Base-by-base conservation (phyloP, 140 eudicot species). In the Stevia rebaudiana region DNA sequence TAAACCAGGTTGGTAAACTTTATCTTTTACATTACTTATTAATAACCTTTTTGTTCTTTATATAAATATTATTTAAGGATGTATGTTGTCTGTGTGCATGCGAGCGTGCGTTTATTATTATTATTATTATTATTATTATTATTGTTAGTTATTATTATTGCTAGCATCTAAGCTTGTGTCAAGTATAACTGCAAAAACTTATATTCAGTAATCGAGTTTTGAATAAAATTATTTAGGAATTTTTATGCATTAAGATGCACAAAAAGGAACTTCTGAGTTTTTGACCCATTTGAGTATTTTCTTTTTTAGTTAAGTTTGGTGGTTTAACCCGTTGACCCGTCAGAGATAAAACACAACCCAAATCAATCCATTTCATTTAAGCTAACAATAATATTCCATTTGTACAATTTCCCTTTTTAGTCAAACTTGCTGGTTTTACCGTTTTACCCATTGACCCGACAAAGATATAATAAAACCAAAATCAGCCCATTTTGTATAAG, bases 1-100 rank as follows among this genome's bases (percentile, higher is more conserved):
- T 91, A 61, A 91, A 91, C 71, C 98, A 91, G 86, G 98, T 90
- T 75, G 16, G 31, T 19, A 71, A 28, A 50, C 61, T 55, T 30
- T 23, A 5, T 41, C 31, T 35, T 49, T 21, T 56, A 8, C 63
- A 44, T 11, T 52, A 49, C 4, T 53, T 41, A 9, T 62, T 55
- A 15, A 28, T 9, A 36, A 1, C 3, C 13, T 70, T 71, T 71
- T 22, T 35, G 33, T 49, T 33, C 25, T 33, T 37, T n/a, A 16
- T 23, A 18, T 67, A 67, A 42, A 23, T 40, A 62, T 60, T 48
- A 48, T 18, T 8, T 18, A 48, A 48, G 54, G 54, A 48, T 48
- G 28, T 18, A 48, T 18, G 54, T 18, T 19, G 54, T 8, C 1
- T 17, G 25, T 47, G 8, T 1, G 21, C 4, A 8, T 15, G 7